Evolutionary conservation across 768 basidiomycete genomes (phyloP).

Genomic region (Macrocybe gigantea): DNA sequence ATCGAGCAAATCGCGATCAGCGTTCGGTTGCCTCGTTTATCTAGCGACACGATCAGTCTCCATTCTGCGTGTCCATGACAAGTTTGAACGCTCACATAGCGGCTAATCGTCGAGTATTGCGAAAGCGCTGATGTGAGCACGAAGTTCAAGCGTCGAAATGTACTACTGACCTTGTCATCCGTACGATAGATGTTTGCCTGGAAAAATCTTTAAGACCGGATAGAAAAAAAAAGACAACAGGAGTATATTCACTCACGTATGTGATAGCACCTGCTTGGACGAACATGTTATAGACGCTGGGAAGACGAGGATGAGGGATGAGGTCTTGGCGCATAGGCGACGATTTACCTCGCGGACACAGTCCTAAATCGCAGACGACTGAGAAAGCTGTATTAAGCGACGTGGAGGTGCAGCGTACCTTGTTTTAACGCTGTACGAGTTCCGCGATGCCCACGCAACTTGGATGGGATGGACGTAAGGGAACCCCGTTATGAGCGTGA

Average conservation of each 20-base stretch:
- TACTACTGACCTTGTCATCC: slow-evolving; percentile 35
- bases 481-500: slow-evolving; percentile 50
- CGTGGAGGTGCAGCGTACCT: slow-evolving; percentile 27
- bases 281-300: slow-evolving; percentile 55
- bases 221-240: not conserved
- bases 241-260: slow-evolving; percentile 26
- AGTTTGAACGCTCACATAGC: not conserved
- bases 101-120: not conserved
- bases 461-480: slow-evolving; percentile 46
- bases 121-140: too few species aligned
- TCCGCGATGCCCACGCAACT: slow-evolving; percentile 55
- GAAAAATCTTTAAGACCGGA: not conserved
- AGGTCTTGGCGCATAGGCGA: not conserved
- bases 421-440: slow-evolving; percentile 54
- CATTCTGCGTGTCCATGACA: not conserved
- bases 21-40: slow-evolving; percentile 52
- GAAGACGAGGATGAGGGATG: not conserved
- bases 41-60: slow-evolving; percentile 17
- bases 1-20: slow-evolving; percentile 49
- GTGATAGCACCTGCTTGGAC: slow-evolving; percentile 53
- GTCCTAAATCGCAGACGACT: slow-evolving; percentile 18
- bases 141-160: not conserved
- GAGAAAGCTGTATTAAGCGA: not conserved
- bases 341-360: slow-evolving; percentile 29
- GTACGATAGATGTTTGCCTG: slow-evolving; percentile 51